These are phyloP conservation scores for Rhizopogon vesiculosus DNA, from an alignment of 768 basidiomycete genomes.

Conservation along the genomic window DNA sequence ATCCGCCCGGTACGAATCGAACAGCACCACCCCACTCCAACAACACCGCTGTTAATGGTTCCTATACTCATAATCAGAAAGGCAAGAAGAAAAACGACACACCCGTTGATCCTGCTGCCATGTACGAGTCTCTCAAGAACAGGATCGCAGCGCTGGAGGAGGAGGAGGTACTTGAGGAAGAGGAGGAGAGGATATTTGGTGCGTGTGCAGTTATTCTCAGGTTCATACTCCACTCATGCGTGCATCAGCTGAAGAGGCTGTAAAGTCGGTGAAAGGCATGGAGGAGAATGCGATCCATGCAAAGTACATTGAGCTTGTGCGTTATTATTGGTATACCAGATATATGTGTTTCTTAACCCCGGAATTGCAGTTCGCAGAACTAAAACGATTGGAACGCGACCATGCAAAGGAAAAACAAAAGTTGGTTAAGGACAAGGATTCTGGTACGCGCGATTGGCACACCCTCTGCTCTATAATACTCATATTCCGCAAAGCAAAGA, in stretches of 20 bases:
- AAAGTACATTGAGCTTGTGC: slow-evolving; percentile 86
- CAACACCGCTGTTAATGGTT: slow-evolving; percentile 21
- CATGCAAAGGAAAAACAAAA: slow-evolving; percentile 93
- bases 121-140: slow-evolving; percentile 87
- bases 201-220: slow-evolving; percentile 21
- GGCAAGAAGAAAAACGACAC: slow-evolving; percentile 65
- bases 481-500: slow-evolving; percentile 54
- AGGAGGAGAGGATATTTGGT: slow-evolving; percentile 81
- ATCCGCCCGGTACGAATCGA: slow-evolving; percentile 28
- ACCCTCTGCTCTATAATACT: slow-evolving; percentile 7
- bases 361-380: slow-evolving; percentile 69
- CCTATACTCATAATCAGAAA: slow-evolving; percentile 33
- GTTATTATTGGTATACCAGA: slow-evolving; percentile 20
- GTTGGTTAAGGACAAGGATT: slow-evolving; percentile 85
- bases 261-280: slow-evolving; percentile 79
- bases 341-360: slow-evolving; percentile 11
- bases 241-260: slow-evolving; percentile 75
- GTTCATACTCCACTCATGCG: slow-evolving; percentile 8
- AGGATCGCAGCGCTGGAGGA: slow-evolving; percentile 88
- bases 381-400: slow-evolving; percentile 83
- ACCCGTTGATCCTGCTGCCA: slow-evolving; percentile 75
- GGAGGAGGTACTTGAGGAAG: slow-evolving; percentile 81
- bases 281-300: slow-evolving; percentile 78
- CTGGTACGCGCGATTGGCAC: slow-evolving; percentile 43
- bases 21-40: slow-evolving; percentile 26